Evolutionary conservation across 78 protist species (phyloP), one percentile per base, ranked within the genome.

Genomic region (Dictyostelium capitatum): DNA sequence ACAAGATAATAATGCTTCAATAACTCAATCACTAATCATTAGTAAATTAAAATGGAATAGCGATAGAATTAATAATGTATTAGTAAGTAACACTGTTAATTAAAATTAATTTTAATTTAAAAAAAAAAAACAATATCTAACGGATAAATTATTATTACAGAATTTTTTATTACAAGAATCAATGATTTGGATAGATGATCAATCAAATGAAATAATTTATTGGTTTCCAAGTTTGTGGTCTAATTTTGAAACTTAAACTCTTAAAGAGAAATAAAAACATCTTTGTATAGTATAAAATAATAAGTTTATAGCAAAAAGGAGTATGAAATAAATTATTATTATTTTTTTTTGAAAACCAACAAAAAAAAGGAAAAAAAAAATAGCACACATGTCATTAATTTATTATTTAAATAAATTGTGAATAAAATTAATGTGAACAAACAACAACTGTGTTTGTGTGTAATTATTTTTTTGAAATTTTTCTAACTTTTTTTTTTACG

Each of bases 131-230:
- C 30, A 37, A 25, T 64, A 10, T 17, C 41, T 28, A 67, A n/a
- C 37, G 54, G 43, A 37, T 37, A 37, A 37, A 37, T 3, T 37
- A 37, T 37, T 3, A 3, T 37, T 37, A 37, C 20, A 80, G 90
- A 32, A 89, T 30, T 53, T 81, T 46, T 83, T 92, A 54, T 62
- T 95, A 37, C 14, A 74, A 65, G 95, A 89, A 67, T 94, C 95
- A 23, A 87, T 95, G 59, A 90, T 80, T 14, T 95, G 97, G 97
- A 51, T 95, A 7, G 97, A 95, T 78, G 80, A 69, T 10, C 96
- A 92, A 57, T 56, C 87, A 6, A 62, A 11, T 3, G 95, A 91
- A 54, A 37, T 65, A 20, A n/a, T 87, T 1, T 92, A 92, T 64
- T 92, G 96, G 96, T 92, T 92, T 30, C 96, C 96, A 23, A 81